phyloP scores from a whole-genome alignment of 768 basidiomycete genomes.

The Tricholoma sp. region DNA sequence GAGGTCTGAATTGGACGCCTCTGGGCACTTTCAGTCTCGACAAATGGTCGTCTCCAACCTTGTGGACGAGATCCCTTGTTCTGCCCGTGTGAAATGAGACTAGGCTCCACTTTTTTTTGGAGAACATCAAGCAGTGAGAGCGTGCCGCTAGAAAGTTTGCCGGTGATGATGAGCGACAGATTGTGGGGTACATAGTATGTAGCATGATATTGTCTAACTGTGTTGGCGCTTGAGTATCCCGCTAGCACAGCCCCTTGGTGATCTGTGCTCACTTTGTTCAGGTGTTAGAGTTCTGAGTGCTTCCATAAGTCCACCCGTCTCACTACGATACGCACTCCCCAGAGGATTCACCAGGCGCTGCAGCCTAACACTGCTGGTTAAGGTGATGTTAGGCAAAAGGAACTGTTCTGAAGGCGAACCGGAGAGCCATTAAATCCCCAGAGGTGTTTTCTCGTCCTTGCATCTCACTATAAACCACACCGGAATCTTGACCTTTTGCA shows the following conservation, averaged over 20 bases:
- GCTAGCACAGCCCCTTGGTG: neutral
- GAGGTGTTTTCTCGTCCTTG: conserved; percentile 93
- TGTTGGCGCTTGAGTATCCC: conserved; percentile 5
- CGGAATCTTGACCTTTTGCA: conserved; percentile 83
- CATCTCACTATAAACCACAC: conserved; percentile 97
- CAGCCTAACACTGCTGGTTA: conserved; percentile 36
- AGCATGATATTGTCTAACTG: conserved; percentile 86
- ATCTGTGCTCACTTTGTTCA: conserved; percentile 64
- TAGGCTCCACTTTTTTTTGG: conserved; percentile 79
- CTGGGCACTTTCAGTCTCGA: conserved; percentile 79
- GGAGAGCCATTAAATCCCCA: conserved; percentile 82
- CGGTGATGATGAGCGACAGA: conserved; percentile 80
- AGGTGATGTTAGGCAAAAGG: neutral
- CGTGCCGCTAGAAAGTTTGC: conserved; percentile 77
- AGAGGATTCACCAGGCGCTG: conserved; percentile 79
- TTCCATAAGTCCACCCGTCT: conserved; percentile 95
- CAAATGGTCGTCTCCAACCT: conserved; percentile 91
- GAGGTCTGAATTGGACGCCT: conserved; percentile 47
- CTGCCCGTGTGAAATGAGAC: conserved; percentile 70
- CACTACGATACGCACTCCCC: conserved; percentile 87
- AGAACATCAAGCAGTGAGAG: conserved; percentile 73
- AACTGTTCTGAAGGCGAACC: conserved; percentile 40
- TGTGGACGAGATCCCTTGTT: conserved; percentile 62
- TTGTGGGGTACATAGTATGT: conserved; percentile 95
- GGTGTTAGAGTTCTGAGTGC: conserved; percentile 80